Evolutionary conservation across 768 basidiomycete species (phyloP), one percentile per base, ranked within the genome.

Genomic region (Roridomyces roridus): DNA sequence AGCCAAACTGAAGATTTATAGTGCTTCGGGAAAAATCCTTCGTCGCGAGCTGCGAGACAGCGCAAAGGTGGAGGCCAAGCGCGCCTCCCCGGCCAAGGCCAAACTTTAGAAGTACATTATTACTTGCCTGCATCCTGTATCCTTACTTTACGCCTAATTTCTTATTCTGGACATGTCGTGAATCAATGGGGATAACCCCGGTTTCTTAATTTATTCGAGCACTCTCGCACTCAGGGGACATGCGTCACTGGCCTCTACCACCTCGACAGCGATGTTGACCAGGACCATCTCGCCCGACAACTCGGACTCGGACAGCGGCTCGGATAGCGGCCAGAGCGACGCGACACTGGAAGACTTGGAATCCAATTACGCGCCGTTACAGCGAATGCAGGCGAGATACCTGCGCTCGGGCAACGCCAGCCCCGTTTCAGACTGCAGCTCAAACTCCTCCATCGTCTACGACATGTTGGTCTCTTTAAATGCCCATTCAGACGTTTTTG

Each of bases 21-120:
- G 84, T 45, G 78, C 85, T 5, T 77, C 85, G n/a, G 87, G 87
- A 0, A 88, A 89, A 70, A 89, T 89, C 54, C 62, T 88, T 18
- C 74, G 85, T 36, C 79, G 84, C 20, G 77, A 85, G 46, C 68
- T 88, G 26, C 73, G 84, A 8, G 83, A 79, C 9, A 67, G 74
- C 34, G 84, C 80, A 3, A 79, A 79, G 63, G 65, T 68, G 24
- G 84, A 85, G 52, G 39, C 25, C 5, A 7, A 26, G 15, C 15
- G 24, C 6, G n/a, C 21, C 5, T 20, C 10, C 8, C 40, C 10
- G 21, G 17, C 39, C 26, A 48, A 44, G 36, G 35, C 51, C 18
- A 59, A 53, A n/a, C 41, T 53, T 5, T 52, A 59, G 40, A 18
- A 9, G 10, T 9, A 5, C 10, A 4, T n/a, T n/a, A 9, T 5